A percentile compares a stretch with the other conserved stretches of the same genome.
Evolutionary conservation across 2,329 filamentous ascomycete species (phyloP).

Genomic region (Hymenoscyphus salicellus): DNA sequence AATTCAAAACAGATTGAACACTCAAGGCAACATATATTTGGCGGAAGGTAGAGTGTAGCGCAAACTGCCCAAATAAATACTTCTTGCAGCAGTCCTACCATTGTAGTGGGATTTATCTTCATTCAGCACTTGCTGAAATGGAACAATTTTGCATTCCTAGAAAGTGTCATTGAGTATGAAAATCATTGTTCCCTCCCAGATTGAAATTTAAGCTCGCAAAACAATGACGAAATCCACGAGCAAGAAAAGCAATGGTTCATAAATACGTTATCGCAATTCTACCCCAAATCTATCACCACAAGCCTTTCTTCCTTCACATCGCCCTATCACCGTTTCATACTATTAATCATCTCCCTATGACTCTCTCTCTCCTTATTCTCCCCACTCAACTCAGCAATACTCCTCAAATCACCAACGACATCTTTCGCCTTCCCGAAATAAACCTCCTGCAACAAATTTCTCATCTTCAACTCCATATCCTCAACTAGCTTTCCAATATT

Average conservation of each 20-base stretch:
- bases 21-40: no score
- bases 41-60: no score
- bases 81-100: no score
- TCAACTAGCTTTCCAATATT: conserved; percentile 94
- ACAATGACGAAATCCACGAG: not conserved
- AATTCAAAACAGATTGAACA: no score
- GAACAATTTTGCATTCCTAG: no score
- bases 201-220: no score
- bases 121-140: no score
- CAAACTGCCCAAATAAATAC: no score
- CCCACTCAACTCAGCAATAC: conserved; percentile 79
- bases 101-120: no score
- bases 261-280: not conserved
- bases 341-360: conserved; percentile 82
- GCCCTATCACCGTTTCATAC: conserved; percentile 41
- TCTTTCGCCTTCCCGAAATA: conserved; percentile 99
- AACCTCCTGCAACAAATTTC: conserved; percentile 95
- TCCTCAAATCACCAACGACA: conserved; percentile 91
- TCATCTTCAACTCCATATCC: conserved; percentile 99
- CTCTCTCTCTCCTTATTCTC: conserved; percentile 78
- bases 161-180: no score
- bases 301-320: not conserved
- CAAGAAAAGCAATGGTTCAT: not conserved
- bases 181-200: no score
- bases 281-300: not conserved